These are phyloP conservation scores for Fraxinus ornus DNA, from an alignment of 305 asterid genomes.

Conservation along the genomic window DNA sequence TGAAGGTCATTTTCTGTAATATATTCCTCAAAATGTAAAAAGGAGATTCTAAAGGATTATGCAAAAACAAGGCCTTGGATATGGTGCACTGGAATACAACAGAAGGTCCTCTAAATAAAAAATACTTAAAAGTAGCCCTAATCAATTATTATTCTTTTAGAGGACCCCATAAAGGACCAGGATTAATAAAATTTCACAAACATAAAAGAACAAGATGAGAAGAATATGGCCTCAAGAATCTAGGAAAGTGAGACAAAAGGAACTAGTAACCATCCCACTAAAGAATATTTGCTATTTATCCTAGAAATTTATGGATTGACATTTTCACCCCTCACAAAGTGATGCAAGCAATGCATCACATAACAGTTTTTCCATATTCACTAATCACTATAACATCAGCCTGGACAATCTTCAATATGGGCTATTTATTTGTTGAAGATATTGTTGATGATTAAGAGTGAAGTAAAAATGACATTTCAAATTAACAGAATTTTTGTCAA, in stretches of 20 bases:
- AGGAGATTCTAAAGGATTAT: constrained; percentile 88
- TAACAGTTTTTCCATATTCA: background rate
- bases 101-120: constrained; percentile 45
- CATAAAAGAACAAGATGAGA: constrained; percentile 28
- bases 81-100: constrained; percentile 5
- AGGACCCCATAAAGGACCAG: constrained; percentile 31
- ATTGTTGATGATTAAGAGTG: no score
- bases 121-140: constrained; percentile 31
- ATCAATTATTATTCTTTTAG: constrained; percentile 50
- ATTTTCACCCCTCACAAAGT: constrained; percentile 20
- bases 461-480: no score
- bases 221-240: constrained; percentile 65
- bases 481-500: no score
- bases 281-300: constrained; percentile 40
- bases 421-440: background rate
- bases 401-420: background rate
- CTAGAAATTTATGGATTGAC: constrained; percentile 1
- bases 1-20: constrained; percentile 48
- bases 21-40: constrained; percentile 56
- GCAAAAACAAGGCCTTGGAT: constrained; percentile 43
- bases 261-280: constrained; percentile 56
- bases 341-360: constrained; percentile 40
- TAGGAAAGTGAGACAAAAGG: constrained; percentile 52
- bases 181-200: constrained; percentile 30
- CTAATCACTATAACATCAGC: background rate